Conservation (phyloP, 345 rosid genomes). For the Durio zibethinus region DNA sequence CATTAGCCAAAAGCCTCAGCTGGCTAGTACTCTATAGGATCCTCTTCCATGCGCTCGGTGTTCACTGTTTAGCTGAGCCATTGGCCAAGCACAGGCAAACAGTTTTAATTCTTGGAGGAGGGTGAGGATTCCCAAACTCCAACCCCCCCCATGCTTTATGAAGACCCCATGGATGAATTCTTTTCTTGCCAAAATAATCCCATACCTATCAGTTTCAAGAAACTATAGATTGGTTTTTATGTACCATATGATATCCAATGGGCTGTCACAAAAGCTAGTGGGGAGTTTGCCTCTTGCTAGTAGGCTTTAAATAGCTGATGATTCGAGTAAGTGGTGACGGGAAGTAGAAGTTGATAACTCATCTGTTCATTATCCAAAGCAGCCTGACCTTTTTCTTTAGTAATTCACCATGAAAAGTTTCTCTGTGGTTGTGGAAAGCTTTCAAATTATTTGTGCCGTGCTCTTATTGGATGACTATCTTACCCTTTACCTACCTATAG, state of each 20-base stretch:
- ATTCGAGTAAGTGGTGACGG: conserved; percentile 15
- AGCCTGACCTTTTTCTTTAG: conserved; percentile 3
- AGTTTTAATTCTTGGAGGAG: conserved; percentile 31
- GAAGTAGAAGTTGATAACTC: background rate
- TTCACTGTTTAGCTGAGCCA: conserved; percentile 8
- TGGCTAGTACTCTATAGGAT: background rate
- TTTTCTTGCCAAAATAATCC: conserved; percentile 16
- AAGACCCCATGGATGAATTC: conserved; percentile 40
- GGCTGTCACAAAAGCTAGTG: conserved; percentile 31
- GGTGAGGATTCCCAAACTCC: conserved; percentile 24
- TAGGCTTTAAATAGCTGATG: conserved; percentile 46
- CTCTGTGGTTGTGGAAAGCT: conserved; percentile 21
- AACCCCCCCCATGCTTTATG: conserved; percentile 22
- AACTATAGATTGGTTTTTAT: conserved; percentile 24
- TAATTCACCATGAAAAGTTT: conserved; percentile 23
- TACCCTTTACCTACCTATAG: conserved; percentile 18
- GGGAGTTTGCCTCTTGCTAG: conserved; percentile 24
- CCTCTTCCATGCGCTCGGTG: background rate
- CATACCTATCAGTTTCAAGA: conserved; percentile 34
- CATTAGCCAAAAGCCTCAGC: conserved; percentile 29
- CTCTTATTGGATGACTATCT: conserved; percentile 20
- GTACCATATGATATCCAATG: conserved; percentile 14
- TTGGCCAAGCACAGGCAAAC: conserved; percentile 40
- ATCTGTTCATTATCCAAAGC: conserved; percentile 19
- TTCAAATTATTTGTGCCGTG: conserved; percentile 16